Percentiles rank a stretch among this genome's conserved stretches.
phyloP scores from a whole-genome alignment of 2,329 filamentous ascomycete genomes.

The Calonectria hongkongensis region DNA sequence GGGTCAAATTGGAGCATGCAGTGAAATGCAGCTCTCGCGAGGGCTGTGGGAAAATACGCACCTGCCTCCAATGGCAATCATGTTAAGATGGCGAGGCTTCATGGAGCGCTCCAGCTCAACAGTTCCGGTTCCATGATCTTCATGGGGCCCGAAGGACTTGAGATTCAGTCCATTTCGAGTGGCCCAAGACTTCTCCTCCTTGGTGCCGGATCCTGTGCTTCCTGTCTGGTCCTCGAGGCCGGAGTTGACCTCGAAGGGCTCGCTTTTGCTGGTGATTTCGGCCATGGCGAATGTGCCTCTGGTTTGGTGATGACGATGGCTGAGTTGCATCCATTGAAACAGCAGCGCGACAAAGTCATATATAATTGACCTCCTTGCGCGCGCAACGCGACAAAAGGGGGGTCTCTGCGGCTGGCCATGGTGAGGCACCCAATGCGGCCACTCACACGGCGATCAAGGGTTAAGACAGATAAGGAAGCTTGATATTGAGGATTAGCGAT shows the following conservation, averaged over 20 bases:
- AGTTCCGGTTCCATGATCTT: conserved; percentile 46
- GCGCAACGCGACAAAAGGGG: not conserved
- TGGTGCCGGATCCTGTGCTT: conserved; percentile 18
- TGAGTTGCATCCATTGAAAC: not conserved
- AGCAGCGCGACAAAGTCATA: conserved; percentile 10
- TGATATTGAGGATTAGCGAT: conserved; percentile 13
- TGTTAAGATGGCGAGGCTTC: conserved; percentile 55
- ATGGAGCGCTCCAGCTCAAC: conserved; percentile 52
- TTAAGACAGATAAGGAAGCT: conserved; percentile 28
- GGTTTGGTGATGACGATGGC: not conserved
- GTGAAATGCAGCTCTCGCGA: not conserved
- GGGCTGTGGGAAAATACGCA: conserved; percentile 31
- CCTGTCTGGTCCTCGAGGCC: conserved; percentile 48
- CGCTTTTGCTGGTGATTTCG: conserved; percentile 45
- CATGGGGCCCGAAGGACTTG: conserved; percentile 49
- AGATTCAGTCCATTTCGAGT: conserved; percentile 54
- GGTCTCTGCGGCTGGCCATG: conserved; percentile 9
- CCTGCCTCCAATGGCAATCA: conserved; percentile 56
- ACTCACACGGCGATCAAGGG: conserved; percentile 11
- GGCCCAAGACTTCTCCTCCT: conserved; percentile 48
- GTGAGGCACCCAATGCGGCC: conserved; percentile 12
- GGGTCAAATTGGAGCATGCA: not conserved
- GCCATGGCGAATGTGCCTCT: conserved; percentile 40
- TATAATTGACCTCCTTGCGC: conserved; percentile 2
- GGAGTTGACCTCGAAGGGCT: conserved; percentile 44